These are phyloP conservation scores for Termitomyces bulborhizus DNA, from an alignment of 768 basidiomycete species.

Conservation along the genomic window DNA sequence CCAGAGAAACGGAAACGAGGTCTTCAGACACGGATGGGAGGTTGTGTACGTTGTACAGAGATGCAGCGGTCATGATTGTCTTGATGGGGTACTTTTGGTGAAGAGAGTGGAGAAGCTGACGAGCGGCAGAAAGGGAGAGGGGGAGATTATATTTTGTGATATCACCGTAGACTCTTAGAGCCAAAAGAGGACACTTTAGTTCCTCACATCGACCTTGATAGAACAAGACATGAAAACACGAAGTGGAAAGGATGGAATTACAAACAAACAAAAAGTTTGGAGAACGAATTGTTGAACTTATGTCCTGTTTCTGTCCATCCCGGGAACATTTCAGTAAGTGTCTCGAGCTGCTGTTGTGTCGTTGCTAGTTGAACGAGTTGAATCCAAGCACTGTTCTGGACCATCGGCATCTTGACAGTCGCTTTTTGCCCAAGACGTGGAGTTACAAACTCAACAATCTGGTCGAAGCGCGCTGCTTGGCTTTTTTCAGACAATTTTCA, in stretches of 20 bases:
- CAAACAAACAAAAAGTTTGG: too few species aligned
- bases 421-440: not conserved
- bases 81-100: slow-evolving; percentile 34
- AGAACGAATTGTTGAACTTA: slow-evolving; percentile 34
- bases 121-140: too few species aligned
- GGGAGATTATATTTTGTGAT: slow-evolving; percentile 54
- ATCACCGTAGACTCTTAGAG: slow-evolving; percentile 55
- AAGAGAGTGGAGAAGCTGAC: slow-evolving; percentile 46
- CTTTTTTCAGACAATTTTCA: slow-evolving; percentile 1
- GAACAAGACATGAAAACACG: not conserved
- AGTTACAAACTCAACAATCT: slow-evolving; percentile 1
- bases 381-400: too few species aligned
- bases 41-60: slow-evolving; percentile 48
- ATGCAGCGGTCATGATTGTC: slow-evolving; percentile 41
- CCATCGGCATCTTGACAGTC: not conserved
- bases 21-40: slow-evolving; percentile 51
- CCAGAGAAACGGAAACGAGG: slow-evolving; percentile 48
- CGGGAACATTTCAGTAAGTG: slow-evolving; percentile 41
- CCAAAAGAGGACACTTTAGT: slow-evolving; percentile 47
- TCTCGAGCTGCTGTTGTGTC: slow-evolving; percentile 42
- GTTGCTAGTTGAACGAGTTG: slow-evolving; percentile 35
- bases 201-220: slow-evolving; percentile 54
- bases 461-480: not conserved
- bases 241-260: slow-evolving; percentile 11
- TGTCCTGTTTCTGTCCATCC: slow-evolving; percentile 40